These are phyloP conservation scores for Chlorella sorokiniana DNA, from an alignment of 139 green algal species.

Conservation along the genomic window DNA sequence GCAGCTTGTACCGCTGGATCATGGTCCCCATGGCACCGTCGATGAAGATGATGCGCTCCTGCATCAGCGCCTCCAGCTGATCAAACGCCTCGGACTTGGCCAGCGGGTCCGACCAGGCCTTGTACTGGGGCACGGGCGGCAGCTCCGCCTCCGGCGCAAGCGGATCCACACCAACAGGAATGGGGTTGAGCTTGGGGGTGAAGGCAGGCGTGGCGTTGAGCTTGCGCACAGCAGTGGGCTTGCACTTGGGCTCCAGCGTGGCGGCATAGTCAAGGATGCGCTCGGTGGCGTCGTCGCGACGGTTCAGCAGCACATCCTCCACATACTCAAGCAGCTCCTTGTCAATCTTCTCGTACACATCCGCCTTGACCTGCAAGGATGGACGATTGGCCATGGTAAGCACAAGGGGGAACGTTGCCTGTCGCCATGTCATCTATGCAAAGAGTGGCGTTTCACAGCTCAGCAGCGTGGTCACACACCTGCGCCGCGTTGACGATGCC, in stretches of 20 bases:
- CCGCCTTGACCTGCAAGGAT: slow-evolving; percentile 76
- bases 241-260: slow-evolving; percentile 51
- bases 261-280: slow-evolving; percentile 92
- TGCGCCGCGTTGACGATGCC: slow-evolving; percentile 96
- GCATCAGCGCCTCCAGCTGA: slow-evolving; percentile 81
- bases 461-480: no score
- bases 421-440: not conserved
- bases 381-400: not conserved
- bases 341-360: slow-evolving; percentile 96
- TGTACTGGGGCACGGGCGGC: slow-evolving; percentile 23
- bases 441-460: no score
- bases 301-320: slow-evolving; percentile 98
- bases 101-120: slow-evolving; percentile 23
- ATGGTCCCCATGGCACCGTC: slow-evolving; percentile 97
- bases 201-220: not conserved
- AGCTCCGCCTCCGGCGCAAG: slow-evolving; percentile 32
- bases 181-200: slow-evolving; percentile 34
- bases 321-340: slow-evolving; percentile 97
- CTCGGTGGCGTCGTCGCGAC: slow-evolving; percentile 95
- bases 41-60: slow-evolving; percentile 92
- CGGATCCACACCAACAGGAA: slow-evolving; percentile 28
- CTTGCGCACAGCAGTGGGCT: slow-evolving; percentile 13
- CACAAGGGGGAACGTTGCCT: not conserved
- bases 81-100: slow-evolving; percentile 63
- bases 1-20: slow-evolving; percentile 81